These are phyloP conservation scores for Mallotus nudiflorus DNA, from an alignment of 345 rosid genomes.

Conservation along the genomic window DNA sequence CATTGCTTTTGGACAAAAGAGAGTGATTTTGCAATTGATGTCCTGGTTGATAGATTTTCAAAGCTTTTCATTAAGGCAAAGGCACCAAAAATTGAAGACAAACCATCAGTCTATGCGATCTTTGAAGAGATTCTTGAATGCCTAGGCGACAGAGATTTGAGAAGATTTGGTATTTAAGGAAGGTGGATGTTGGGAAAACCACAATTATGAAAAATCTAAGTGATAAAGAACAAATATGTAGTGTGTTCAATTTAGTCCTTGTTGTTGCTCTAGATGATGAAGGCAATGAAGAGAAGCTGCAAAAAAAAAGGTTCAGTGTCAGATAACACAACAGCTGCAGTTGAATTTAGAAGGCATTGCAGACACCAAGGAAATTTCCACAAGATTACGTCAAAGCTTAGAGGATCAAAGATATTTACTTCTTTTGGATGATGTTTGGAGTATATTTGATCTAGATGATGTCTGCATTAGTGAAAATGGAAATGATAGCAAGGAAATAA, in stretches of 20 bases:
- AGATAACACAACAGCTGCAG: conserved; percentile 22
- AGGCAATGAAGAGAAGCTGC: no score
- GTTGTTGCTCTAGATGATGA: no score
- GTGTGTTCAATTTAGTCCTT: no score
- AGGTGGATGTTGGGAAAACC: no score
- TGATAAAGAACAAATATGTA: no score
- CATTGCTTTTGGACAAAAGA: conserved; percentile 13
- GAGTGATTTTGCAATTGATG: conserved; percentile 12
- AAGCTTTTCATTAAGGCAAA: conserved; percentile 20
- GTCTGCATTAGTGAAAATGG: no score
- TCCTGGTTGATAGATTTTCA: conserved; percentile 21
- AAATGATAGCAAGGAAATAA: conserved; percentile 28
- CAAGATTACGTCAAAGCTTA: conserved; percentile 26
- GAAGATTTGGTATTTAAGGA: no score
- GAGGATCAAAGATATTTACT: conserved; percentile 29
- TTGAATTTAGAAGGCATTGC: conserved; percentile 7
- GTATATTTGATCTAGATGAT: conserved; percentile 8
- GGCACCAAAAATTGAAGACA: conserved; percentile 15
- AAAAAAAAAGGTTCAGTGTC: conserved; percentile 27
- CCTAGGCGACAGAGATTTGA: no score
- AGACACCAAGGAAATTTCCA: conserved; percentile 7
- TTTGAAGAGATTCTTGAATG: neutral
- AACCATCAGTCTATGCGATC: conserved; percentile 19
- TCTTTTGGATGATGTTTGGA: conserved; percentile 34
- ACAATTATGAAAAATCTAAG: no score